Base-by-base conservation (phyloP, 352 stramenopile species). In the Achlya hypogyna region DNA sequence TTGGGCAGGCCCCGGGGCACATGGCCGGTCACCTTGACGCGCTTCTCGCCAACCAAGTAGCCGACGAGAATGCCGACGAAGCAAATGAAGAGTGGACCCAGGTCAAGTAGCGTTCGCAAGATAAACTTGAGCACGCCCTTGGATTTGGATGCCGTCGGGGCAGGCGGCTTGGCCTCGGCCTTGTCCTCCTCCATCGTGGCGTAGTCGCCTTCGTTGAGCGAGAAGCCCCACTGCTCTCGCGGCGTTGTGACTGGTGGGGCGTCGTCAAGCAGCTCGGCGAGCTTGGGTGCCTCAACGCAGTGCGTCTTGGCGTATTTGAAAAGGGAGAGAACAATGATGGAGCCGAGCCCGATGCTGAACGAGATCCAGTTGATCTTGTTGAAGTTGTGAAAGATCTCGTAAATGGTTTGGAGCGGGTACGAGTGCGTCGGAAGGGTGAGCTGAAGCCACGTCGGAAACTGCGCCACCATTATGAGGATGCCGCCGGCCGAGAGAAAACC, bases 51-150 rank as follows among this genome's bases (percentile, higher is more conserved):
- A 0, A 94, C 62, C 31, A 82, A 59, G n/a, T 78, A 75, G 0
- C 75, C 78, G 9, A 79, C 70, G 18, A 81, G 69, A 62, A 96
- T 93, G 56, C 82, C 78, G 10, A 95, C 35, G 0, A 90, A 52
- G 35, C 86, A 92, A 28, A 97, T 88, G 53, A 92, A 76, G 28
- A 98, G 73, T 1, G 87, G 79, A 8, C 78, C 81, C 10, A 81
- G 51, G 31, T 91, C 77, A 59, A 78, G 82, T 9, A 86, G 34
- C 3, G 69, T 80, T 22, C 81, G 70, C 3, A 75, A 47, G 28
- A 88, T 73, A 10, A 82, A 59, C 10, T 27, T 12, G 31, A 56
- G 6, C 12, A 56, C 25, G 6, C 10, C 49, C 25, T 56, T 56
- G 49, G 49, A 22, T n/a, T 56, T 56, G 49, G 12, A 10, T 45